These are phyloP conservation scores for Ustanciosporium gigantosporum DNA, from an alignment of 1,284 basidiomycete genomes.

Conservation along the genomic window DNA sequence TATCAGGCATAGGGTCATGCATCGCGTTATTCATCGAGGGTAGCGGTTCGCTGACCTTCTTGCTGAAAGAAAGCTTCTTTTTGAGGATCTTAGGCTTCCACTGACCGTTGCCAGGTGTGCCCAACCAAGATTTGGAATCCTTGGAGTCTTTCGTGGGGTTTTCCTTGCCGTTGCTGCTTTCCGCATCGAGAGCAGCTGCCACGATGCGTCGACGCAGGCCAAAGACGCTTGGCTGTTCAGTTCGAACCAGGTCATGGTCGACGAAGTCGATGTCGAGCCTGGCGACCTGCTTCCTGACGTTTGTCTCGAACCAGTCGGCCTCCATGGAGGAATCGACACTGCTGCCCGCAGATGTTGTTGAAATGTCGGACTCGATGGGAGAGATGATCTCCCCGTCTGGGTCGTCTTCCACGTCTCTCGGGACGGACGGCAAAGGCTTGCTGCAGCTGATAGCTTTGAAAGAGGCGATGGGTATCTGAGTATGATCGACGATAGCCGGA, in stretches of 20 bases:
- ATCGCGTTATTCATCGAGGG: background rate
- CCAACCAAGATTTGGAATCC: constrained; percentile 3
- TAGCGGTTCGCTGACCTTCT: constrained; percentile 4
- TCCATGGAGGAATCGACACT: constrained; percentile 22
- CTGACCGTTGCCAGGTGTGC: constrained; percentile 1
- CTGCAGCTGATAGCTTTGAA: background rate
- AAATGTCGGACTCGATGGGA: constrained; percentile 29
- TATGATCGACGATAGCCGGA: background rate
- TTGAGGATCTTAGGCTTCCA: constrained; percentile 22
- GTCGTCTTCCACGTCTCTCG: background rate
- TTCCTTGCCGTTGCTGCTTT: background rate
- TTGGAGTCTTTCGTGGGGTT: background rate
- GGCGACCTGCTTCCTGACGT: constrained; percentile 24
- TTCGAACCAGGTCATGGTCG: constrained; percentile 15
- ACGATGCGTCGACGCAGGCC: constrained; percentile 27
- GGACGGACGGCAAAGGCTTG: background rate
- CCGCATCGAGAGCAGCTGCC: constrained; percentile 22
- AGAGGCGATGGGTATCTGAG: background rate
- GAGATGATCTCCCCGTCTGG: background rate
- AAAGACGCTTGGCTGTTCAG: constrained; percentile 28
- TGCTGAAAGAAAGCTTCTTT: constrained; percentile 29
- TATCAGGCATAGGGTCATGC: constrained; percentile 17
- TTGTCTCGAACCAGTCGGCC: constrained; percentile 21
- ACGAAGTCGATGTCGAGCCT: constrained; percentile 18
- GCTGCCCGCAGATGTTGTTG: constrained; percentile 15